phyloP scores from a whole-genome alignment of 2,329 filamentous ascomycete genomes.

The Dendrostoma leiphaemia region DNA sequence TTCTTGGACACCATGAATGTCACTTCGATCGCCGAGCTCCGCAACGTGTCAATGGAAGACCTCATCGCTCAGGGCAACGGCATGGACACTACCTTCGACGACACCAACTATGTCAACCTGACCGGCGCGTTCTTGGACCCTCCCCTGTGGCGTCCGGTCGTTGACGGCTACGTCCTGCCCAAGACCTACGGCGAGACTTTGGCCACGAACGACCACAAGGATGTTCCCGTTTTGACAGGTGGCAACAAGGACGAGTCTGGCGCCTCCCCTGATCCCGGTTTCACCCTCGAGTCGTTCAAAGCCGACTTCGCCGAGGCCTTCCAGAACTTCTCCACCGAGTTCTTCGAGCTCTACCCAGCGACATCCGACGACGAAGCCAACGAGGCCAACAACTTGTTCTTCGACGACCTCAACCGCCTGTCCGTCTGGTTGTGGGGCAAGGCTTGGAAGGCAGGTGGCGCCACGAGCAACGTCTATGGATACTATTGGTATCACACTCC shows the following conservation, averaged over 20 bases:
- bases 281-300: no score
- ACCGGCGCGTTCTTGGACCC: not conserved
- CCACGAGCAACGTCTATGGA: no score
- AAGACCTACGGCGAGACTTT: conserved; percentile 1
- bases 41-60: conserved; percentile 18
- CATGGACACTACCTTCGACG: conserved; percentile 1
- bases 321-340: no score
- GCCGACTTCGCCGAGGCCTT: no score
- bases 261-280: no score
- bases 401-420: no score
- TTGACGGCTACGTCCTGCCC: conserved; percentile 11
- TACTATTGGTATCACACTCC: no score
- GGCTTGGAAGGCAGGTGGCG: no score
- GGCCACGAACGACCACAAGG: not conserved
- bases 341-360: no score
- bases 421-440: no score
- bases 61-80: not conserved
- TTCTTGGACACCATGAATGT: conserved; percentile 22
- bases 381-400: no score
- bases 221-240: not conserved
- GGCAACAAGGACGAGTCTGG: not conserved
- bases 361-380: no score
- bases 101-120: not conserved
- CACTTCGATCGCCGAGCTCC: conserved; percentile 22
- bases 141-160: conserved; percentile 1